Conservation (phyloP, 2,329 filamentous ascomycete species). For the Fusarium sp. region DNA sequence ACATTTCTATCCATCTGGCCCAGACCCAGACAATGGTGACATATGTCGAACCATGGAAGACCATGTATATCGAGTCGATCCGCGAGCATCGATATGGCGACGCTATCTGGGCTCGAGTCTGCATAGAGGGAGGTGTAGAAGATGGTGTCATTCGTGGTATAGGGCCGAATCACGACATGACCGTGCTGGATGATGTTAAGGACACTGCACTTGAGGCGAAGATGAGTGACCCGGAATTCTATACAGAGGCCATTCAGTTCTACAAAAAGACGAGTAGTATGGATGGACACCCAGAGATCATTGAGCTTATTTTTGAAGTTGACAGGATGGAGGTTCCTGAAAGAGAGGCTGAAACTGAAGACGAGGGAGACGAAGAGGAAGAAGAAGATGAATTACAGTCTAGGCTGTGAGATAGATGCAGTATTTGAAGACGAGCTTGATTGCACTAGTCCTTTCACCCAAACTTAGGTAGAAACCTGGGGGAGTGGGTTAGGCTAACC, state of each 20-base stretch:
- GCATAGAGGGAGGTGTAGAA: background rate
- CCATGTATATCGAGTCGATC: background rate
- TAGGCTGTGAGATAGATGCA: too few relatives aligned
- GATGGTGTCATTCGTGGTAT: background rate
- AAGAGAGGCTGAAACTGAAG: background rate
- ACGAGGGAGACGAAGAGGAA: too few relatives aligned
- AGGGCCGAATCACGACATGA: background rate
- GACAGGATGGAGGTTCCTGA: background rate
- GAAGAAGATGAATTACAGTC: too few relatives aligned
- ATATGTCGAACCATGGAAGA: constrained; percentile 1
- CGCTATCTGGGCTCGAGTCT: background rate
- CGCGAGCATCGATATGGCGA: background rate
- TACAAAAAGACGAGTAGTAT: background rate
- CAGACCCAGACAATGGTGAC: background rate
- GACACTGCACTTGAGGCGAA: background rate
- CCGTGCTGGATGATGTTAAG: background rate
- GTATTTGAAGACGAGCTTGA: too few relatives aligned
- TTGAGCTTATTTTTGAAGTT: background rate
- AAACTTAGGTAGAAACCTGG: too few relatives aligned
- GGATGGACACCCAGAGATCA: background rate
- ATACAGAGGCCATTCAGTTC: background rate
- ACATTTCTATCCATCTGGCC: background rate
- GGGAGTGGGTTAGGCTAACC: too few relatives aligned
- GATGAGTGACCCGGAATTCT: background rate
- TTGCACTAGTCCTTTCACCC: too few relatives aligned